Conservation (phyloP, 73 alveolate genomes). For the Paramecium tetraurelia region DNA sequence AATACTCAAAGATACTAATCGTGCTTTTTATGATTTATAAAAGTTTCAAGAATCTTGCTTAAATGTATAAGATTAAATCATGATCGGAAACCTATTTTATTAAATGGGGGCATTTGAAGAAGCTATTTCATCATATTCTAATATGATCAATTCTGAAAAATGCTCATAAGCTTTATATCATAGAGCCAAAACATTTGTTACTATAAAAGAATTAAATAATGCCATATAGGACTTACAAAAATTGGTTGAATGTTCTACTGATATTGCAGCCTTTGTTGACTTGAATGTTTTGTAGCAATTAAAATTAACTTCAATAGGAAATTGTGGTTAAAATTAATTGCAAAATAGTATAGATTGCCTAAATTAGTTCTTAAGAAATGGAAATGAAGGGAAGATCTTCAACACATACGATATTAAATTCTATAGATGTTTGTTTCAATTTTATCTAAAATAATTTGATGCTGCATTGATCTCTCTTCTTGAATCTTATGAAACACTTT, state of each 20-base stretch:
- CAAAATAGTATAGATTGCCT: background rate
- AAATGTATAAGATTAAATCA: background rate
- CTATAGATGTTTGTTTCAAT: constrained; percentile 40
- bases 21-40: background rate
- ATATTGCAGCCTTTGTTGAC: background rate
- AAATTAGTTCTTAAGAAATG: background rate
- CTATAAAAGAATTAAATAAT: constrained; percentile 27
- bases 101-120: constrained; percentile 37
- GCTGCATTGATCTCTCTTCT: background rate
- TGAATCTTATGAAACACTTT: background rate
- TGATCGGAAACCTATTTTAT: background rate
- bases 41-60: background rate
- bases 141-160: background rate
- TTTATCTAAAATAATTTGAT: constrained; percentile 46
- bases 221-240: constrained; percentile 36
- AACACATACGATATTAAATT: constrained; percentile 33
- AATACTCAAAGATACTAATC: background rate
- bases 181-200: constrained; percentile 39
- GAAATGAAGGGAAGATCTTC: constrained; percentile 43
- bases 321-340: background rate
- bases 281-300: background rate
- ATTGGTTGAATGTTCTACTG: constrained; percentile 29
- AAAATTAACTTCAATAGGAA: background rate
- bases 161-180: background rate
- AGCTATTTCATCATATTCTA: background rate